Base-by-base conservation (phyloP, 116 monocot species). In the Zostera marina region DNA sequence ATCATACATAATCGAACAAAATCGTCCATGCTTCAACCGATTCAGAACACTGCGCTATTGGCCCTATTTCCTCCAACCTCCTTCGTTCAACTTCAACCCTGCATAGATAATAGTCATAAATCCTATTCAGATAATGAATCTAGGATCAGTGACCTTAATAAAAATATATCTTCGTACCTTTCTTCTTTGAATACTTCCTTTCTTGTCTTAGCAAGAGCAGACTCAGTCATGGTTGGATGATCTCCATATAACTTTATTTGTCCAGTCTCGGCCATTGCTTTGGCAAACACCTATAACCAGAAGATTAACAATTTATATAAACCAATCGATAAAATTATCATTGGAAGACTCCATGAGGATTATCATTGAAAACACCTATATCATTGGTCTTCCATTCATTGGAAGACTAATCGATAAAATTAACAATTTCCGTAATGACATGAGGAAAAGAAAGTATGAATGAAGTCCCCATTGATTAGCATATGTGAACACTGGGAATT, bases 231-330 rank as follows among this genome's bases (percentile, higher is more conserved):
- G 21, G 85, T 82, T 65, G 96, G 96, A 66, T 96, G 69, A 17
- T 88, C 88, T 11, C 96, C 96, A 72, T 77, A 82, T 16, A 96
- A 74, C 53, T 88, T 85, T 62, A 96, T 96, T 69, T 94, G 88
- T 46, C 94, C 94, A 19, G 79, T 94, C 65, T 94, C 88, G 25
- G 79, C 88, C 94, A 94, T 94, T 43, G 84, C 94, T 65, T 94
- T 94, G 12, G 88, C 84, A 74, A 96, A 88, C 15, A 96, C 96
- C 96, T 96, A 61, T 19, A 64, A 26, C 16, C 9, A 14, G 17
- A 56, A 59, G 12, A 38, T 54, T 47, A 52, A 16, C 3, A 44
- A 51, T 58, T 52, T 5, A 25, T 21, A 32, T 38, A 22, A 58
- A 49, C 26, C 38, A 59, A 7, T 54, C 11, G 8, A 54, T 26